Percentiles rank a stretch among this genome's conserved stretches.
phyloP scores from a whole-genome alignment of 768 basidiomycete species.

The Tricholoma flavovirens region DNA sequence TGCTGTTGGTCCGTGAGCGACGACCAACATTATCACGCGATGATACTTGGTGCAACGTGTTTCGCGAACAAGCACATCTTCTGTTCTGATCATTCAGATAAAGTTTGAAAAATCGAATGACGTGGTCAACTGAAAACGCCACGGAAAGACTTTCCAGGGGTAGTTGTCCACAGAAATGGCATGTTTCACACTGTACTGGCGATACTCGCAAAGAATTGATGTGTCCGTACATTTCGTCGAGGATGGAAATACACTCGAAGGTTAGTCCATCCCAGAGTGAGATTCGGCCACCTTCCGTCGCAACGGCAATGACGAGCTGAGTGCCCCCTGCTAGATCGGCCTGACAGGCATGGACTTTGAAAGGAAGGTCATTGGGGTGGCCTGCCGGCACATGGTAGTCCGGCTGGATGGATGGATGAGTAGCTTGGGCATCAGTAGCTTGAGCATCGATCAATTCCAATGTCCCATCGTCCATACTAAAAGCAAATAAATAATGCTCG shows the following conservation, averaged over 20 bases:
- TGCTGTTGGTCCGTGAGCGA: conserved; percentile 62
- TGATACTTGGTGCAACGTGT: conserved; percentile 38
- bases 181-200: conserved; percentile 48
- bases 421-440: conserved; percentile 30
- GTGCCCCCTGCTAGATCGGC: conserved; percentile 45
- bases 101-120: conserved; percentile 60
- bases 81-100: conserved; percentile 52
- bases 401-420: conserved; percentile 22
- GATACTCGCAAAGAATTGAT: conserved; percentile 59
- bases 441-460: conserved; percentile 56
- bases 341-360: conserved; percentile 47
- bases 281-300: conserved; percentile 60
- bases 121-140: conserved; percentile 59
- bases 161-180: conserved; percentile 65
- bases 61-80: conserved; percentile 61
- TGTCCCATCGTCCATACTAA: conserved; percentile 60
- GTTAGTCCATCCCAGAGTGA: conserved; percentile 75
- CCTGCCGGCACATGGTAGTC: conserved; percentile 55
- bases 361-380: conserved; percentile 47
- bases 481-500: conserved; percentile 46
- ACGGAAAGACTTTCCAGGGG: conserved; percentile 61
- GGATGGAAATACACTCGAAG: conserved; percentile 53
- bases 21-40: conserved; percentile 44
- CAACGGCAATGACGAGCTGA: conserved; percentile 52
- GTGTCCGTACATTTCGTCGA: conserved; percentile 55